Evolutionary conservation across 352 stramenopile species (phyloP).

Genomic region (Globisporangium recalcitrans): DNA sequence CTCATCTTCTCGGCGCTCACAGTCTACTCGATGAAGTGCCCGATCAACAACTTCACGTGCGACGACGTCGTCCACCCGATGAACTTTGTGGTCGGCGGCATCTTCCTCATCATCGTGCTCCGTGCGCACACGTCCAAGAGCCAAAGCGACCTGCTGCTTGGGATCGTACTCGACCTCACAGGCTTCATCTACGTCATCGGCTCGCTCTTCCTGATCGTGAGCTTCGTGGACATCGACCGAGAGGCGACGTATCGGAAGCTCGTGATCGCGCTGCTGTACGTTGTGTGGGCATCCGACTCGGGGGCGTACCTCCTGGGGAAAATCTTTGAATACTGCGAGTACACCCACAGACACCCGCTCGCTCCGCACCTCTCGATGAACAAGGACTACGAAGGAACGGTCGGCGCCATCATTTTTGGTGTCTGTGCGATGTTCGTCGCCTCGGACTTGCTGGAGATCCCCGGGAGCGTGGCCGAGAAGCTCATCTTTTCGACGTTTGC

Average conservation of each 20-base stretch:
- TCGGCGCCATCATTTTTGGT: conserved; percentile 82
- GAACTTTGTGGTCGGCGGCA: conserved; percentile 40
- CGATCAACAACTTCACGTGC: conserved; percentile 70
- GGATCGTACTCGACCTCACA: conserved; percentile 55
- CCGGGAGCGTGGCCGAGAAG: conserved; percentile 48
- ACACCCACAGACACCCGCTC: conserved; percentile 81
- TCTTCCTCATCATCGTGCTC: conserved; percentile 65
- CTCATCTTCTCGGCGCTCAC: conserved; percentile 62
- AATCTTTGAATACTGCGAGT: conserved; percentile 77
- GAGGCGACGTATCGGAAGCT: conserved; percentile 42
- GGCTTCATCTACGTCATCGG: conserved; percentile 67
- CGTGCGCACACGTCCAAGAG: conserved; percentile 23
- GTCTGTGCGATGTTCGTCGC: conserved; percentile 85
- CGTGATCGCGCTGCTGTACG: conserved; percentile 59
- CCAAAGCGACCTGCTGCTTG: conserved; percentile 21
- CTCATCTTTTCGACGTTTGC: conserved; percentile 45
- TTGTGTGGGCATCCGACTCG: conserved; percentile 86
- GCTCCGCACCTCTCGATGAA: conserved; percentile 91
- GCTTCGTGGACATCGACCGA: conserved; percentile 56
- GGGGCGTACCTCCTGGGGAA: conserved; percentile 92
- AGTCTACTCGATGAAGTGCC: conserved; percentile 57
- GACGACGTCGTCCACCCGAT: conserved; percentile 43
- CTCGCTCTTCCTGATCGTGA: conserved; percentile 50
- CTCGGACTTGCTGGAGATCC: conserved; percentile 39
- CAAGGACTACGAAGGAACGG: conserved; percentile 94